Conservation (phyloP, 148 eudicot species). For the Beta vulgaris region DNA sequence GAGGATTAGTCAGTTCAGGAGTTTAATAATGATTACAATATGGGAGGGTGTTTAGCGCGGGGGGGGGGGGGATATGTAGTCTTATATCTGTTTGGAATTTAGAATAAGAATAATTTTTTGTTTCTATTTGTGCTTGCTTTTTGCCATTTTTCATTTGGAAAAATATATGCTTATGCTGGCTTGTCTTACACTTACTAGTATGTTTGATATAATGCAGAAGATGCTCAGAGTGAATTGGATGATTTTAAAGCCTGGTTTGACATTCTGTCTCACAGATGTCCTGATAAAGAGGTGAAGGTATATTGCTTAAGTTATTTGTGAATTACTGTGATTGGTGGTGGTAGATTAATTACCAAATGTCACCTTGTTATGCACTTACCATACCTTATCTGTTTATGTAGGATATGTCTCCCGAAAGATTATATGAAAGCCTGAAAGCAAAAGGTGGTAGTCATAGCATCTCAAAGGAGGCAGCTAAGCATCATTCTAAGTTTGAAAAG, state of each 20-base stretch:
- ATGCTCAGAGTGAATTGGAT: conserved; percentile 43
- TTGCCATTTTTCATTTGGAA: not conserved
- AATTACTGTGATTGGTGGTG: not conserved
- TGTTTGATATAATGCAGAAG: conserved; percentile 40
- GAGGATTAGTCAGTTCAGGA: too few relatives aligned
- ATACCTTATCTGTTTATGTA: conserved; percentile 5
- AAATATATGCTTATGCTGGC: not conserved
- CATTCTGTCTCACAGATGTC: conserved; percentile 41
- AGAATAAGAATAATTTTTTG: not conserved
- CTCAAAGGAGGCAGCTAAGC: conserved; percentile 17
- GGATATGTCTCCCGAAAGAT: conserved; percentile 26
- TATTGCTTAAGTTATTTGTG: not conserved
- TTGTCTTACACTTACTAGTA: not conserved
- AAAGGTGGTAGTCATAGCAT: conserved; percentile 16
- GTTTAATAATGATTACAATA: too few relatives aligned
- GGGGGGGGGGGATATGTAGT: not conserved
- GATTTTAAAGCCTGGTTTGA: conserved; percentile 60
- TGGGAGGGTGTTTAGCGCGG: too few relatives aligned
- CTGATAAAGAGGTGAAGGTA: conserved; percentile 40
- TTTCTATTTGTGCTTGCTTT: too few relatives aligned
- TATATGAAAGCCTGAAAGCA: conserved; percentile 22
- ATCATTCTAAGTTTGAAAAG: conserved; percentile 31
- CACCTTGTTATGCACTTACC: not conserved
- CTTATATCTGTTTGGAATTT: not conserved
- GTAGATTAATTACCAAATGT: not conserved